Evolutionary conservation across 176 grass and related monocot species (phyloP).

Genomic region (Triticum turgidum): DNA sequence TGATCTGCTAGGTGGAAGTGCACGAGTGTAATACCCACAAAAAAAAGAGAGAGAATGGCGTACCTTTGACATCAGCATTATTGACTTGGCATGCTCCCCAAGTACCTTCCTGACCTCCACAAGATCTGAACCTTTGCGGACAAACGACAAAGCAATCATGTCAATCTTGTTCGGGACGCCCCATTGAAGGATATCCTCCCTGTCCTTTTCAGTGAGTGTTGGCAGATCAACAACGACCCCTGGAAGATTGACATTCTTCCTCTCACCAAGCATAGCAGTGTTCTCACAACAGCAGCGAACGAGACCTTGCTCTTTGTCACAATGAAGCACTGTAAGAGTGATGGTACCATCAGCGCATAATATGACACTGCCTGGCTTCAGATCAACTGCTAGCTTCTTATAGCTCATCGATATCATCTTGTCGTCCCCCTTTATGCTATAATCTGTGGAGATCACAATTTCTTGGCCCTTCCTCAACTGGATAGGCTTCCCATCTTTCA

Average conservation of each 20-base stretch:
- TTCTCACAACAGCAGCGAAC: conserved; percentile 75
- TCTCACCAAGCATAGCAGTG: conserved; percentile 74
- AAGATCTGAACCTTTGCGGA: conserved; percentile 79
- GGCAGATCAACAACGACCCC: conserved; percentile 86
- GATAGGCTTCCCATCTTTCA: conserved; percentile 76
- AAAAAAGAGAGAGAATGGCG: background rate
- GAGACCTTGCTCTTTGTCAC: conserved; percentile 51
- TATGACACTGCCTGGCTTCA: conserved; percentile 69
- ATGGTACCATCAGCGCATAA: conserved; percentile 78
- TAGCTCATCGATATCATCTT: conserved; percentile 82
- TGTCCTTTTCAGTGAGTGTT: conserved; percentile 80
- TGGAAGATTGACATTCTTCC: conserved; percentile 90
- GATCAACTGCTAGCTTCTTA: conserved; percentile 75
- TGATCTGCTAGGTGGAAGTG: background rate
- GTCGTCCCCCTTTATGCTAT: conserved; percentile 67
- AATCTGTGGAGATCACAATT: conserved; percentile 69
- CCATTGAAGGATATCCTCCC: conserved; percentile 80
- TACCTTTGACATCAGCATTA: conserved; percentile 91
- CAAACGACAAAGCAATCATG: conserved; percentile 87
- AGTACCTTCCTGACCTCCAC: conserved; percentile 64
- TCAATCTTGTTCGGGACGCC: conserved; percentile 86
- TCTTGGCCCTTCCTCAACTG: conserved; percentile 74
- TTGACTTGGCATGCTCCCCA: conserved; percentile 72
- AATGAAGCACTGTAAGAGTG: conserved; percentile 59
- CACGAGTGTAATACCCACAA: background rate